Evolutionary conservation across 208 protist species (phyloP).

Genomic region (Tetramitus jugosus): DNA sequence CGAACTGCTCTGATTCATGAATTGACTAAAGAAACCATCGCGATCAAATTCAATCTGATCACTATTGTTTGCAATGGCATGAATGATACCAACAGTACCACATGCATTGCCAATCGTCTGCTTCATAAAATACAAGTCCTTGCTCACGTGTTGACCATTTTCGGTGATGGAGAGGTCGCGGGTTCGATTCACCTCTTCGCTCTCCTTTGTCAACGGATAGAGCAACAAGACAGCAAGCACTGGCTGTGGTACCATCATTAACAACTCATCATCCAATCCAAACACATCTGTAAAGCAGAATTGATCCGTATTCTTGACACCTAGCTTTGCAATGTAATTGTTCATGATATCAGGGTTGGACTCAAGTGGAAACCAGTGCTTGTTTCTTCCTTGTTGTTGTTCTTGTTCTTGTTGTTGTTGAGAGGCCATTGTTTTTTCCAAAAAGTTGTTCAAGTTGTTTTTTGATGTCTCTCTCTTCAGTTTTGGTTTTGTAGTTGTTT

Average conservation of each 20-base stretch:
- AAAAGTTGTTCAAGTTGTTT: too few relatives aligned
- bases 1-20: conserved; percentile 27
- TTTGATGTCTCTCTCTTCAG: too few relatives aligned
- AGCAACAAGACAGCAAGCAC: conserved; percentile 76
- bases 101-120: conserved; percentile 84
- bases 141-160: conserved; percentile 47
- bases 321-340: conserved; percentile 52
- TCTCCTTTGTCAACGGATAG: conserved; percentile 64
- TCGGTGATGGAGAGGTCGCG: too few relatives aligned
- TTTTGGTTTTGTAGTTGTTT: too few relatives aligned
- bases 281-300: conserved; percentile 72
- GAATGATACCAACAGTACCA: conserved; percentile 81
- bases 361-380: conserved; percentile 76
- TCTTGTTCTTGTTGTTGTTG: too few relatives aligned
- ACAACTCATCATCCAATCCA: conserved; percentile 16
- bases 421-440: too few relatives aligned
- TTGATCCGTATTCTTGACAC: conserved; percentile 44
- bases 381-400: conserved; percentile 7
- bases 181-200: too few relatives aligned
- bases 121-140: conserved; percentile 70
- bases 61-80: conserved; percentile 79
- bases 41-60: background rate
- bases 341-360: conserved; percentile 83
- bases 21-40: conserved; percentile 42
- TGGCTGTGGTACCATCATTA: conserved; percentile 49